Evolutionary conservation across 257 asterid species (phyloP).

Genomic region (Solanum chilense): DNA sequence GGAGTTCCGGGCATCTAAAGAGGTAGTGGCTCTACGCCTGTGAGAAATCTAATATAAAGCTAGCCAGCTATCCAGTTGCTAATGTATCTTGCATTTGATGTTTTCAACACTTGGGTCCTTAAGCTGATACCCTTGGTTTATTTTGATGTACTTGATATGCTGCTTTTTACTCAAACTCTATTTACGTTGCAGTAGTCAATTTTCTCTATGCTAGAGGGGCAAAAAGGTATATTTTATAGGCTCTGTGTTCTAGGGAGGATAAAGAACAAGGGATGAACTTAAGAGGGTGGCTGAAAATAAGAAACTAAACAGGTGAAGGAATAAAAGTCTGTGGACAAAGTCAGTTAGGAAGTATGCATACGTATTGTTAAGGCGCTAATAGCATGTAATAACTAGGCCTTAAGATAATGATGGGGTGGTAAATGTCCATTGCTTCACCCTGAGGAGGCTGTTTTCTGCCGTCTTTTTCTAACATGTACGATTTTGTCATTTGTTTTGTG

Average conservation of each 20-base stretch:
- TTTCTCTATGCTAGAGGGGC: background rate
- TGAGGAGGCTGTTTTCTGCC: background rate
- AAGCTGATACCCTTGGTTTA: background rate
- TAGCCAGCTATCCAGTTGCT: background rate
- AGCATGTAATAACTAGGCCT: background rate
- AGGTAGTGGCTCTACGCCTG: constrained; percentile 36
- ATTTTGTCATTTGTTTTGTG: background rate
- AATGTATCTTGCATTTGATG: background rate
- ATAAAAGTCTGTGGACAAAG: background rate
- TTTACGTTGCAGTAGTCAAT: background rate
- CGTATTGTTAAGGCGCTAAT: background rate
- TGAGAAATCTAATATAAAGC: background rate
- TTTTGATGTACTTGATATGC: background rate
- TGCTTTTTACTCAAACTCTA: background rate
- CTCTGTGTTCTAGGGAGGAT: background rate
- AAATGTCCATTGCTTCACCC: background rate
- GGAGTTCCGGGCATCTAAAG: constrained; percentile 92
- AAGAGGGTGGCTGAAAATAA: background rate
- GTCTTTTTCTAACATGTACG: background rate
- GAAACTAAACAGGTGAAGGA: background rate
- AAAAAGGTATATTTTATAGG: background rate
- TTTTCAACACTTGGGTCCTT: background rate
- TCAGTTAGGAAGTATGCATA: background rate
- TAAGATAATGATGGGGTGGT: background rate
- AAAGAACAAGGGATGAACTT: background rate